These are phyloP conservation scores for Suillus alpinus DNA, from an alignment of 768 basidiomycete species.

Conservation along the genomic window DNA sequence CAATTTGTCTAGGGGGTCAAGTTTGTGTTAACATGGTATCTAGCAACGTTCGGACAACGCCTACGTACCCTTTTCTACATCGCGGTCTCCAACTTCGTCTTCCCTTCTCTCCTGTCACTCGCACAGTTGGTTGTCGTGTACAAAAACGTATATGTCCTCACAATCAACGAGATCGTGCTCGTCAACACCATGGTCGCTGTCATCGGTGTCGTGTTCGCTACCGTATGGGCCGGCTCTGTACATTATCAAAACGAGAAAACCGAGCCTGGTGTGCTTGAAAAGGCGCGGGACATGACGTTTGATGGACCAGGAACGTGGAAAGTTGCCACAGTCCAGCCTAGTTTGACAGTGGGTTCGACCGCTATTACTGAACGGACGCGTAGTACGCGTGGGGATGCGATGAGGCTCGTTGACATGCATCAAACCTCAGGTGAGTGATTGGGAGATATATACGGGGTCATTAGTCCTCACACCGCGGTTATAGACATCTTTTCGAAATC, in stretches of 20 bases:
- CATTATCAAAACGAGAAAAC: constrained; percentile 1
- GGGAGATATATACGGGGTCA: too few relatives aligned
- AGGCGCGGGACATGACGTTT: not conserved
- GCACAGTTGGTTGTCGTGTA: constrained; percentile 23
- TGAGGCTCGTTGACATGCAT: not conserved
- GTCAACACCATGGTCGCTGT: constrained; percentile 32
- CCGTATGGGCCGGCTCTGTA: constrained; percentile 29
- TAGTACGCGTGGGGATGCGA: not conserved
- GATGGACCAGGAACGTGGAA: constrained; percentile 1
- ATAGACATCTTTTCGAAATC: not conserved
- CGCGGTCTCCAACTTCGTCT: constrained; percentile 36
- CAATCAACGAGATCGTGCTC: constrained; percentile 9
- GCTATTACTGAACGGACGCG: not conserved
- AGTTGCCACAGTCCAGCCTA: not conserved
- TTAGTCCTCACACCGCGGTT: not conserved
- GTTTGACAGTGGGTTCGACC: not conserved
- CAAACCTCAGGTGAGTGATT: not conserved
- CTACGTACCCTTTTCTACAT: constrained; percentile 35
- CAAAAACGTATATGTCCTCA: constrained; percentile 1
- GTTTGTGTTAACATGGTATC: not conserved
- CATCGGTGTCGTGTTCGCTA: constrained; percentile 36
- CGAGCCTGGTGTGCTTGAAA: not conserved
- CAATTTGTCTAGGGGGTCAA: not conserved
- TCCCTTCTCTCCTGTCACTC: constrained; percentile 35
- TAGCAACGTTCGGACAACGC: constrained; percentile 14